Evolutionary conservation across 2,329 filamentous ascomycete species (phyloP).

Genomic region (Didymellaceae sp.): DNA sequence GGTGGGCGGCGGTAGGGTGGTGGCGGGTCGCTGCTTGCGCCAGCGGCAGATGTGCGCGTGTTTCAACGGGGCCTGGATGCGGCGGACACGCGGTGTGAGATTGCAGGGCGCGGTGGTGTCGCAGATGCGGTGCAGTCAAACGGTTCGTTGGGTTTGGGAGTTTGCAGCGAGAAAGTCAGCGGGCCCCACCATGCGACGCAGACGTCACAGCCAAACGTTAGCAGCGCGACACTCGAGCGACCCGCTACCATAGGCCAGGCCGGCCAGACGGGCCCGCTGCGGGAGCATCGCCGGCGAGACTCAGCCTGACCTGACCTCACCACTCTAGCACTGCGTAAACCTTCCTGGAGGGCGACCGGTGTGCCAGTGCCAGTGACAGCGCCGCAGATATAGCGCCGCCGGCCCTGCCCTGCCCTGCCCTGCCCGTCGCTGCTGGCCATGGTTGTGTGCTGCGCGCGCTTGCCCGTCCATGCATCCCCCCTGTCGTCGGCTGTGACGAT

Average conservation of each 20-base stretch:
- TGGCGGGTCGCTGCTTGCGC: neutral
- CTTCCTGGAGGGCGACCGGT: too few species aligned
- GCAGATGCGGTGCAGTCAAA: constrained; percentile 1
- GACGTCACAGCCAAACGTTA: constrained; percentile 12
- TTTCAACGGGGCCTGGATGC: constrained; percentile 1
- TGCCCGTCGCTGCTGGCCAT: neutral
- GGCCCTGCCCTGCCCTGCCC: too few species aligned
- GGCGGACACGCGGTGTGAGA: neutral
- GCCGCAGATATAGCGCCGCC: constrained; percentile 11
- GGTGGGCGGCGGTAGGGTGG: constrained; percentile 3
- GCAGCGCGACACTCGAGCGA: neutral
- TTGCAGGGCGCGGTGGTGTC: constrained; percentile 8
- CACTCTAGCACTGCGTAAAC: too few species aligned
- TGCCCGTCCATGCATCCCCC: constrained; percentile 20
- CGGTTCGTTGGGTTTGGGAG: constrained; percentile 3
- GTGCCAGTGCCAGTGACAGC: neutral
- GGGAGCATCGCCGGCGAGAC: neutral
- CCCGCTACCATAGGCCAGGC: constrained; percentile 4
- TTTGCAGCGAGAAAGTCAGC: constrained; percentile 6
- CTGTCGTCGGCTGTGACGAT: constrained; percentile 35
- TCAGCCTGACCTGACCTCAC: neutral
- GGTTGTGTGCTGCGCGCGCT: neutral
- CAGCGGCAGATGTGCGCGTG: constrained; percentile 5
- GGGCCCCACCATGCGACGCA: constrained; percentile 7
- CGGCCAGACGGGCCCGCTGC: neutral